Evolutionary conservation across 2,329 filamentous ascomycete species (phyloP).

Genomic region (Pseudogymnoascus sp.): DNA sequence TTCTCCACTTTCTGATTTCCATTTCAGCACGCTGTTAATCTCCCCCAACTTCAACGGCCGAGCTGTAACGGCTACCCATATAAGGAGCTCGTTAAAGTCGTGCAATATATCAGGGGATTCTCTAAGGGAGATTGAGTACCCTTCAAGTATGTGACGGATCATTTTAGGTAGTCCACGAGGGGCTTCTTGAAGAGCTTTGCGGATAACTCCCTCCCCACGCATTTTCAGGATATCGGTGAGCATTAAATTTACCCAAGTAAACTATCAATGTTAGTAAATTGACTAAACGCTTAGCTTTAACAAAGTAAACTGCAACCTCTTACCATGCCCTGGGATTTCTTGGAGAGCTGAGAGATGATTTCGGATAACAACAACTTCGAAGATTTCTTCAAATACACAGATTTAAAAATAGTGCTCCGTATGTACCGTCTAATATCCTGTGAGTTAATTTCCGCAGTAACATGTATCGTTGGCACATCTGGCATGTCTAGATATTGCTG

Average conservation of each 20-base stretch:
- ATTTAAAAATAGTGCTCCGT: background rate
- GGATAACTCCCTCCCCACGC: background rate
- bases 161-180: background rate
- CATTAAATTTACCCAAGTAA: background rate
- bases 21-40: background rate
- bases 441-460: background rate
- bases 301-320: background rate
- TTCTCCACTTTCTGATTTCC: background rate
- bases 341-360: background rate
- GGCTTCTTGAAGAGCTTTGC: background rate
- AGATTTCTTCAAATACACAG: background rate
- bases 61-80: background rate
- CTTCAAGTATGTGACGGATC: background rate
- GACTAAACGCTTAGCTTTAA: background rate
- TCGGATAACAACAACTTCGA: background rate
- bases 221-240: background rate
- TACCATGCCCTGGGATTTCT: background rate
- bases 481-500: background rate
- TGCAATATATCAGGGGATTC: background rate
- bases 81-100: background rate
- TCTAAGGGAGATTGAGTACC: background rate
- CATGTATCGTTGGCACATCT: background rate
- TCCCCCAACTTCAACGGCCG: background rate
- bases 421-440: conserved; percentile 1
- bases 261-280: background rate